Conservation (phyloP, 2,329 filamentous ascomycete species). For the Aspergillus thermomutatus region DNA sequence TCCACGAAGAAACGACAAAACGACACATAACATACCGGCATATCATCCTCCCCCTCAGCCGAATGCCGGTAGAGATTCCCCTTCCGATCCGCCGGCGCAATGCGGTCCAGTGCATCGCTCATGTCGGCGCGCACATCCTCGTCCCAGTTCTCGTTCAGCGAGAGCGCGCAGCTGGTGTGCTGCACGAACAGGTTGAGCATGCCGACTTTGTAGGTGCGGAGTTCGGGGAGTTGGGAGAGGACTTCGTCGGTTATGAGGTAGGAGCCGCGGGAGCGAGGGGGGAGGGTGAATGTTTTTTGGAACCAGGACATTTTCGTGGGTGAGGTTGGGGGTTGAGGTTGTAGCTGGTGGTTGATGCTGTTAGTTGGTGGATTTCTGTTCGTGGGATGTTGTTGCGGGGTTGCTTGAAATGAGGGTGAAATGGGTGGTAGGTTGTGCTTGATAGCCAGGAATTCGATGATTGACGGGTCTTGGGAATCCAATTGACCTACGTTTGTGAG, state of each 20-base stretch:
- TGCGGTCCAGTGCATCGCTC: slow-evolving; percentile 86
- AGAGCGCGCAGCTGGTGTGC: slow-evolving; percentile 88
- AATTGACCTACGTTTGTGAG: background rate
- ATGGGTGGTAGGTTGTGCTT: background rate
- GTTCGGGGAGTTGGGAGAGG: slow-evolving; percentile 68
- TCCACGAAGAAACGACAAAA: slow-evolving; percentile 1
- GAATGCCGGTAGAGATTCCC: slow-evolving; percentile 78
- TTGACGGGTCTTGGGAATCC: background rate
- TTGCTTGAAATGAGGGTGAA: background rate
- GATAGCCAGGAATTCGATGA: background rate
- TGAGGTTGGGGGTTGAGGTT: background rate
- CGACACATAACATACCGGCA: slow-evolving; percentile 62
- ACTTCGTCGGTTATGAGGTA: slow-evolving; percentile 87
- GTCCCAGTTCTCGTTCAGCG: slow-evolving; percentile 90
- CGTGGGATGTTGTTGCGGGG: slow-evolving; percentile 3
- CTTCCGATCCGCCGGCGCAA: slow-evolving; percentile 77
- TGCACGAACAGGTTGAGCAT: slow-evolving; percentile 88
- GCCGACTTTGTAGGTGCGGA: slow-evolving; percentile 78
- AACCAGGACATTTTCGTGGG: slow-evolving; percentile 65
- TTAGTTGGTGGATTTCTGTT: background rate
- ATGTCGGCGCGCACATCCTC: slow-evolving; percentile 85
- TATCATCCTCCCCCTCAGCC: slow-evolving; percentile 86
- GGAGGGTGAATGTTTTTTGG: slow-evolving; percentile 81
- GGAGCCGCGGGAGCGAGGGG: slow-evolving; percentile 71
- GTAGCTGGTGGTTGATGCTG: background rate